These are phyloP conservation scores for Selaginella tamariscina DNA, from an alignment of 75 land plant species.

Conservation along the genomic window DNA sequence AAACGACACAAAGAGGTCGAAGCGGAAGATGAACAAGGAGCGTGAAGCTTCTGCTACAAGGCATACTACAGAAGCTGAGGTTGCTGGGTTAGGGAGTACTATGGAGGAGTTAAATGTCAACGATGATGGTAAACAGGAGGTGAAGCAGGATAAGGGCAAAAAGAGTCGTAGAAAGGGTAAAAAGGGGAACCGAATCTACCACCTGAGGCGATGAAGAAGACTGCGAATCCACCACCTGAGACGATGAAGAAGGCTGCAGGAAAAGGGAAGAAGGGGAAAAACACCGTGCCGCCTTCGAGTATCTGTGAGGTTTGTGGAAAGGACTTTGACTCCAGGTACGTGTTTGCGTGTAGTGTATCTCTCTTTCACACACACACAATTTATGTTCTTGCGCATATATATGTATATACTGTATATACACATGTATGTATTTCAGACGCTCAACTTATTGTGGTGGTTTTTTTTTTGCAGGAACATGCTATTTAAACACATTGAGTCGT, in stretches of 20 bases:
- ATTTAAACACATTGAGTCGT: constrained; percentile 35
- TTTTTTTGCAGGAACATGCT: constrained; percentile 43
- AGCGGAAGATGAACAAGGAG: background rate
- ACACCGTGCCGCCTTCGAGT: constrained; percentile 11
- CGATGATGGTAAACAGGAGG: constrained; percentile 20
- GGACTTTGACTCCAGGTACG: constrained; percentile 71
- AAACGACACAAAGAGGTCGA: background rate
- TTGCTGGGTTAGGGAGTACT: background rate
- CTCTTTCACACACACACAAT: background rate
- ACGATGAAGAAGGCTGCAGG: background rate
- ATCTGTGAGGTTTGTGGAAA: constrained; percentile 64
- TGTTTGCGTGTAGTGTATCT: background rate
- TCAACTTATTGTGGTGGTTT: background rate
- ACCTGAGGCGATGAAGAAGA: constrained; percentile 20
- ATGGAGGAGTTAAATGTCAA: background rate
- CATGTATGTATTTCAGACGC: background rate
- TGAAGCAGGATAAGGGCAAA: constrained; percentile 18
- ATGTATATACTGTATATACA: background rate
- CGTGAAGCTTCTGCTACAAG: background rate
- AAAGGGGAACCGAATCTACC: background rate
- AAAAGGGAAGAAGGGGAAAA: background rate
- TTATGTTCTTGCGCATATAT: background rate
- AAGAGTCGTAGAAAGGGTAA: constrained; percentile 19
- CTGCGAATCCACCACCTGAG: constrained; percentile 9
- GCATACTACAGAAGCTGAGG: background rate